Evolutionary conservation across 1,139 yeast genomes (phyloP).

Genomic region (Hemisphaericaspora subhashii): DNA sequence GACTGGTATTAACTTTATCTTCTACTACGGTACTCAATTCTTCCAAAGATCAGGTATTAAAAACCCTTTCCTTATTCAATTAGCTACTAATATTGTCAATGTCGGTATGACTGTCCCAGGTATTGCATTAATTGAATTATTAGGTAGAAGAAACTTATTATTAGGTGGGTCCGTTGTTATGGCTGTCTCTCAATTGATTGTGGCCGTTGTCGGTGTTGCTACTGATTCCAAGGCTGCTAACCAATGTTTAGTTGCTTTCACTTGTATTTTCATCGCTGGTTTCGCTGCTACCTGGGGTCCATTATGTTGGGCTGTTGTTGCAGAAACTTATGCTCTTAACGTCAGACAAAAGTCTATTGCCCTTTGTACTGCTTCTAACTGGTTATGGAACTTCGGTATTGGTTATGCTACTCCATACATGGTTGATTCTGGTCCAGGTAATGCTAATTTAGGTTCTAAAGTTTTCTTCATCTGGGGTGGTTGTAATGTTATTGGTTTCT

Average conservation of each 20-base stretch:
- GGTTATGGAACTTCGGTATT: slow-evolving; percentile 71
- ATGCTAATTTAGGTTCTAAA: slow-evolving; percentile 61
- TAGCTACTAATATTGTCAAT: slow-evolving; percentile 40
- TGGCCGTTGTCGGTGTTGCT: slow-evolving; percentile 66
- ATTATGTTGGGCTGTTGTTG: slow-evolving; percentile 66
- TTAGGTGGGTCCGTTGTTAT: slow-evolving; percentile 60
- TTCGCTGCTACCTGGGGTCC: slow-evolving; percentile 81
- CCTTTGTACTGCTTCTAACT: slow-evolving; percentile 64
- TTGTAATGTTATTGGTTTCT: slow-evolving; percentile 29
- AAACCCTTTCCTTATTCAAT: slow-evolving; percentile 37
- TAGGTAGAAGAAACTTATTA: slow-evolving; percentile 41
- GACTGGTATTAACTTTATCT: slow-evolving; percentile 74
- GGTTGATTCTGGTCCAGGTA: slow-evolving; percentile 60
- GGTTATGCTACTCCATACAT: slow-evolving; percentile 69
- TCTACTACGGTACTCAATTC: slow-evolving; percentile 68
- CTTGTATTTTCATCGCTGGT: slow-evolving; percentile 64
- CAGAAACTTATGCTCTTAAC: slow-evolving; percentile 65
- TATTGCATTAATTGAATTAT: slow-evolving; percentile 33
- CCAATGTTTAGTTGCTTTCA: slow-evolving; percentile 61
- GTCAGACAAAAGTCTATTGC: slow-evolving; percentile 72
- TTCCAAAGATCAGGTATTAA: slow-evolving; percentile 56
- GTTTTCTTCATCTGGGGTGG: slow-evolving; percentile 76
- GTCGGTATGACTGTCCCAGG: slow-evolving; percentile 40
- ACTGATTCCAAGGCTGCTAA: slow-evolving; percentile 41
- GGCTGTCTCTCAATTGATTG: slow-evolving; percentile 64